Conservation (phyloP, 208 protist species). For the Novymonas esmeraldas region DNA sequence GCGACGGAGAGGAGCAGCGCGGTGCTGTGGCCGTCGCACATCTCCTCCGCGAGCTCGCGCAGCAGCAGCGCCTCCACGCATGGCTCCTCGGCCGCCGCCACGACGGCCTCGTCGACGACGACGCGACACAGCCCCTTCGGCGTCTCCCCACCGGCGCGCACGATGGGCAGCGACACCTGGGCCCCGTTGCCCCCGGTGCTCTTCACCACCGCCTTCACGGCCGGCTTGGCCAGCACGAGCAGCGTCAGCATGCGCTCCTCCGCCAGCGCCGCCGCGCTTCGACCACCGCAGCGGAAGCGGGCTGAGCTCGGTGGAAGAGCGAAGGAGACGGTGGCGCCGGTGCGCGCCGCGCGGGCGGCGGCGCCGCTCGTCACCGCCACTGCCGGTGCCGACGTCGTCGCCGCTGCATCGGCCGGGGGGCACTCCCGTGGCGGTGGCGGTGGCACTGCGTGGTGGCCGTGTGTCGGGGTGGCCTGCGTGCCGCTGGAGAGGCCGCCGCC, state of each 20-base stretch:
- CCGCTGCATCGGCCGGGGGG: too few species aligned
- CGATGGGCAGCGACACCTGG: constrained; percentile 3
- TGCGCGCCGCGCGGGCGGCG: too few species aligned
- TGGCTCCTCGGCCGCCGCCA: background rate
- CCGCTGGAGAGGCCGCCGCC: too few species aligned
- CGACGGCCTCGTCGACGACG: constrained; percentile 21
- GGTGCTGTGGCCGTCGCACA: constrained; percentile 16
- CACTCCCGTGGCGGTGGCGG: too few species aligned
- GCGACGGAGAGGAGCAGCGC: constrained; percentile 22
- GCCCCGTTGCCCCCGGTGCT: background rate
- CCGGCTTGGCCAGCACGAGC: background rate
- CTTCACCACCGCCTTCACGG: background rate
- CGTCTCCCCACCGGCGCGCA: background rate
- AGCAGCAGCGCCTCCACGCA: constrained; percentile 5
- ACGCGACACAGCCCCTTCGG: background rate
- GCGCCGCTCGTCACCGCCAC: background rate
- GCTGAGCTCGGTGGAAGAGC: background rate
- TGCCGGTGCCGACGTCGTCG: too few species aligned
- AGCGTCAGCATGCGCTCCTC: constrained; percentile 17
- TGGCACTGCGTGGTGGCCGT: too few species aligned
- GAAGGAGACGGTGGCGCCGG: background rate
- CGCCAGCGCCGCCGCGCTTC: background rate
- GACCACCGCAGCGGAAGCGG: background rate
- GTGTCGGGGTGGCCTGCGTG: too few species aligned
- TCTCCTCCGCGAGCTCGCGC: constrained; percentile 15